A percentile compares a stretch with the other conserved stretches of the same genome.
Evolutionary conservation across 2,329 filamentous ascomycete genomes (phyloP).

Genomic region (Trichoderma gracile): DNA sequence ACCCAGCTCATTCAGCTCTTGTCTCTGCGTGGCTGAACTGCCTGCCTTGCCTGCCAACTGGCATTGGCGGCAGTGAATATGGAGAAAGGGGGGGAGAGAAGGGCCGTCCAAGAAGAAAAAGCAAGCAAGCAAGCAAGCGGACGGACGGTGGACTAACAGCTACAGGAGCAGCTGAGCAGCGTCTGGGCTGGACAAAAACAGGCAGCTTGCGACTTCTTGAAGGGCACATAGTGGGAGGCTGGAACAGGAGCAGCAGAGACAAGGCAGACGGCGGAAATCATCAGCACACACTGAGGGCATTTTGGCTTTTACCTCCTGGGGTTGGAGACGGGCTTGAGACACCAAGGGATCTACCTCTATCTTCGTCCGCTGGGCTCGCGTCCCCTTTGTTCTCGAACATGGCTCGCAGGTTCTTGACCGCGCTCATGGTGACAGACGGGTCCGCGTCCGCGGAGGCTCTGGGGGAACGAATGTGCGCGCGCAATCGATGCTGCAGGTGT

Average conservation of each 20-base stretch:
- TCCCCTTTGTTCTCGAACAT: conserved; percentile 77
- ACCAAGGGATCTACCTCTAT: conserved; percentile 69
- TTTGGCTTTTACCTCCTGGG: conserved; percentile 27
- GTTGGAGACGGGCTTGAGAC: conserved; percentile 39
- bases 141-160: conserved; percentile 17
- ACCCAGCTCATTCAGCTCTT: no score
- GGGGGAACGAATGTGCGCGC: background rate
- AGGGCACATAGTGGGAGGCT: conserved; percentile 48
- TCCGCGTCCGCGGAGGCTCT: conserved; percentile 18
- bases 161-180: conserved; percentile 22
- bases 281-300: conserved; percentile 28
- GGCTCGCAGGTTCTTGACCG: conserved; percentile 72
- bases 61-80: background rate
- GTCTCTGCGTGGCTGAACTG: background rate
- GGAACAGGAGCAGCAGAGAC: conserved; percentile 45
- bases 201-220: conserved; percentile 11
- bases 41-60: no score
- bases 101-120: no score
- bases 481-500: conserved; percentile 19
- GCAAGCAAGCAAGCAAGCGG: background rate
- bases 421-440: conserved; percentile 57
- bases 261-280: conserved; percentile 12
- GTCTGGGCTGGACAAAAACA: conserved; percentile 22
- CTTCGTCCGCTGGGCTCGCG: conserved; percentile 62
- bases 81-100: background rate